Base-by-base conservation (phyloP, 257 asterid genomes). In the Nicotiana knightiana region DNA sequence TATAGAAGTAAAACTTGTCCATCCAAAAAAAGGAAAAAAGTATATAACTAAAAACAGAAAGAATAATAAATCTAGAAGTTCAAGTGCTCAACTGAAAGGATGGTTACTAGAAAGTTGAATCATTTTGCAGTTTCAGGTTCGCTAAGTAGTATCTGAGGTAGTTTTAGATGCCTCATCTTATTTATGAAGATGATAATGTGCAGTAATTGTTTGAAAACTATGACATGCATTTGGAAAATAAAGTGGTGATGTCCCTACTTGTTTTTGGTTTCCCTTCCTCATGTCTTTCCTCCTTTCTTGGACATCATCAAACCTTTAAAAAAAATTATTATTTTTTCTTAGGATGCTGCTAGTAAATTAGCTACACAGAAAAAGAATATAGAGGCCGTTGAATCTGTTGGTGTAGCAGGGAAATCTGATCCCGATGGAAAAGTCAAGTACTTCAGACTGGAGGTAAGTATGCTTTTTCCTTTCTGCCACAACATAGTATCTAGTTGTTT, bases 331-430 rank as follows among this genome's bases (percentile, higher is more conserved):
- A 46, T 62, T 82, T 43, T 73, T 71, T 46, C 9, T 9, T 87
- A 96, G 99, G 99, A 97, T 81, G 99, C 99, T 85, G 99, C 98
- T 87, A 92, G 98, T 53, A 96, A 97, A 80, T 83, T 95, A 86
- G 86, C 89, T 65, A 90, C 97, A 26, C 98, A 96, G 79, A 92
- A 89, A 35, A 91, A 92, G 90, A 86, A 87, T 77, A 80, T 93
- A 73, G 97, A 96, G 87, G 92, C 91, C 67, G 96, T 96, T 83
- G 99, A 96, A 85, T 96, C 98, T 59, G 94, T 93, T 86, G 99
- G 99, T 81, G 92, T 73, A 83, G 92, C 93, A 3, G 93, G 91
- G 71, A 96, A 93, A 90, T 84, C 98, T 83, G 92, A 92, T 65
- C 87, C 87, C 37, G 91, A 91, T 84, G 85, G 93, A 86, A 86